These are phyloP conservation scores for Chiua sp. DNA, from an alignment of 1,284 basidiomycete genomes.

Conservation along the genomic window DNA sequence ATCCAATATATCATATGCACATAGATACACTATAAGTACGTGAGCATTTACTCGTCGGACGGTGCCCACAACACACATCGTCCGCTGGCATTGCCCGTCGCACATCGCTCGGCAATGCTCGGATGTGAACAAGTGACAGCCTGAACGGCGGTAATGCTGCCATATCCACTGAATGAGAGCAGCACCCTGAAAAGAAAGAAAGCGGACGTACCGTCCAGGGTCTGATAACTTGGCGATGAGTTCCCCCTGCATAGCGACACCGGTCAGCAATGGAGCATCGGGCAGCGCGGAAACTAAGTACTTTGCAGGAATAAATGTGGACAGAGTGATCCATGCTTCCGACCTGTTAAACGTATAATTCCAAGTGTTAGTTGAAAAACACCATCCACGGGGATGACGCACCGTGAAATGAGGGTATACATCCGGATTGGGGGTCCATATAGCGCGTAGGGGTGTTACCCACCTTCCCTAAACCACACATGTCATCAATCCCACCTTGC, in stretches of 20 bases:
- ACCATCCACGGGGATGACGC: slow-evolving; percentile 24
- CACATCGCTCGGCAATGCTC: slow-evolving; percentile 69
- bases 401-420: slow-evolving; percentile 83
- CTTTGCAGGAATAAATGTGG: slow-evolving; percentile 74
- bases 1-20: no score
- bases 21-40: no score
- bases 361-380: neutral
- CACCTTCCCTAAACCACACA: slow-evolving; percentile 66
- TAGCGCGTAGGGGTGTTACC: slow-evolving; percentile 75
- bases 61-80: slow-evolving; percentile 82
- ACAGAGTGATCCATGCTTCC: slow-evolving; percentile 79
- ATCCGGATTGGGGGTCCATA: slow-evolving; percentile 78
- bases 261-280: neutral
- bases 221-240: slow-evolving; percentile 67
- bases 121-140: slow-evolving; percentile 89
- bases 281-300: slow-evolving; percentile 29
- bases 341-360: slow-evolving; percentile 47
- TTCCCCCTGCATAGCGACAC: slow-evolving; percentile 53
- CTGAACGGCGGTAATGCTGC: slow-evolving; percentile 77
- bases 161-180: slow-evolving; percentile 6
- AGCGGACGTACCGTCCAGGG: slow-evolving; percentile 50
- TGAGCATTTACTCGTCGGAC: slow-evolving; percentile 19
- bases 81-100: slow-evolving; percentile 77
- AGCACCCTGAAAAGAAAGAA: neutral
- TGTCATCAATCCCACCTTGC: neutral